Evolutionary conservation across 805 yeast species (phyloP), one percentile per base, ranked within the genome.

Genomic region (Blastobotrys terrestris): DNA sequence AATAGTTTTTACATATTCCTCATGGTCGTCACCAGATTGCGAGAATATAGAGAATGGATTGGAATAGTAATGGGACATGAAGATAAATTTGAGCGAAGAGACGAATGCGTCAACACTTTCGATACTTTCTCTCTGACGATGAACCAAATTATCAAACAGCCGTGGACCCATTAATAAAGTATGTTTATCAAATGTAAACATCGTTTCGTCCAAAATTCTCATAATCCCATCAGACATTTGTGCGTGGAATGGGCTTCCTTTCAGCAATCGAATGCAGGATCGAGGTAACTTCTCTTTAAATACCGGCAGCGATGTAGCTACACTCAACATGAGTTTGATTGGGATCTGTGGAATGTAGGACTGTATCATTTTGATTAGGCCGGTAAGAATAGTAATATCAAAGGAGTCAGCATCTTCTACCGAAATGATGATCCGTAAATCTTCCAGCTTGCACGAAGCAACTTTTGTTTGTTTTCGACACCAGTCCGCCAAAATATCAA

Each of bases 371-470:
- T 54, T 51, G 14, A 71, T 56, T 21, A 70, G 55, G 2, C 60
- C 63, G 0, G 67, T 44, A 3, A 72, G 49, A 1, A 71, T 54
- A 1, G 54, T 49, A 2, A 55, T 50, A 3, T 66, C 67, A 55
- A 71, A 72, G 7, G 72, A 63, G 31, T 71, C 75, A 2, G 73
- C 67, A 54, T 72, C 75, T 21, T 72, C 73, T 1, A 72, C 52
- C 13, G 67, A 52, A 1, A 67, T 46, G 7, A 68, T 66, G 19
- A 71, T 50, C 40, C 66, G 51, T 13, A 54, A 14, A 39, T 54
- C 57, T 8, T 50, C 31, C 35, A 26, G 11, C 11, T 26, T 26
- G 35, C 35, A 26, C 8, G 35, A 5, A 6, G 8, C 35, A 11
- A 5, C 11, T 26, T 26, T 26, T 19, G 40, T 50, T 19, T 54